Base-by-base conservation (phyloP, 2,329 filamentous ascomycete species). In the Xylaria sp. region DNA sequence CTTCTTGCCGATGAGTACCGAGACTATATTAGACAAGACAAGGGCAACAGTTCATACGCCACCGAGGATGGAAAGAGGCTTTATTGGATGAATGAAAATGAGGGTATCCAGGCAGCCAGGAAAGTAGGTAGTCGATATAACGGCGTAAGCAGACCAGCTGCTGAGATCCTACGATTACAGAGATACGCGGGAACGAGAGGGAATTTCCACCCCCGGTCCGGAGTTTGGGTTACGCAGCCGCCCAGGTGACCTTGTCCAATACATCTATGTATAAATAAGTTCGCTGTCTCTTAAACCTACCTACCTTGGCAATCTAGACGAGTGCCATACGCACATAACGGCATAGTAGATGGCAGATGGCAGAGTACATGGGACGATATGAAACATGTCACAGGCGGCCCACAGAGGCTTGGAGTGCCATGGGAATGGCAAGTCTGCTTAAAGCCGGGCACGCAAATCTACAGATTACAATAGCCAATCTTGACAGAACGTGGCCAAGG, bases 1-100 rank as follows among this genome's bases (percentile, higher is more conserved):
- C 49, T 45, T 44, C 49, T 46, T 48, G 22, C 22, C 17, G 37
- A 38, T 39, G 46, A 22, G 29, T 34, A 13, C 29, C 29, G 29
- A 34, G 29, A 7, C n/a, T n/a, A n/a, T n/a, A n/a, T n/a, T n/a
- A n/a, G n/a, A n/a, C 29, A 7, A 34, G 29, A 7, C 29, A 34
- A 34, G 29, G 29, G 16, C 11, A 11, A 6, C 29, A n/a, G n/a
- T n/a, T 34, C 11, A 34, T 13, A 13, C 24, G 11, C 5, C 11
- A 34, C 9, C 29, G 3, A 34, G 29, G 16, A 34, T 13, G 8
- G 24, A 26, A 26, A 6, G 11, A 11, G 24, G 11, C 11, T 26
- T 26, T 26, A 26, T 26, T 6, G 24, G 24, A 26, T 5, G 11
- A 26, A 5, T 11, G 9, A 13, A 34, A 34, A 4, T 13, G 11